These are phyloP conservation scores for Scheffersomyces parashehatae DNA, from an alignment of 1,139 yeast genomes.

Conservation along the genomic window DNA sequence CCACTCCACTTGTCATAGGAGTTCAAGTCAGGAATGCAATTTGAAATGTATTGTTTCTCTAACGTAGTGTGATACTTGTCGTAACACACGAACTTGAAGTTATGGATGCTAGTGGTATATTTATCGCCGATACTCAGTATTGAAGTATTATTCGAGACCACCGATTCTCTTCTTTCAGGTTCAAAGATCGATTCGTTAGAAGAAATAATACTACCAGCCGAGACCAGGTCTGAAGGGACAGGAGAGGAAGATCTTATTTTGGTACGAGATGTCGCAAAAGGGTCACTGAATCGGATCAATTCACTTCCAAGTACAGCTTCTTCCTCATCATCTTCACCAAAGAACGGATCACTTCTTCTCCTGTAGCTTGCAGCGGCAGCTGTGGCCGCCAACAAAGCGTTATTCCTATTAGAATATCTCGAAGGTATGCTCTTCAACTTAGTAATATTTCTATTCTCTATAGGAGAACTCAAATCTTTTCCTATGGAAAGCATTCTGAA, in stretches of 20 bases:
- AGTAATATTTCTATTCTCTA: constrained; percentile 32
- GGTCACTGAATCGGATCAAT: neutral
- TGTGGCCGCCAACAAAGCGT: constrained; percentile 27
- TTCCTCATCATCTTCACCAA: constrained; percentile 1
- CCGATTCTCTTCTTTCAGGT: neutral
- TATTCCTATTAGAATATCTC: constrained; percentile 19
- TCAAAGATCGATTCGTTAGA: constrained; percentile 4
- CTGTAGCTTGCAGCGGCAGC: constrained; percentile 26
- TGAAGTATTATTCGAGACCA: constrained; percentile 3
- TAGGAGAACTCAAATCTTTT: constrained; percentile 35
- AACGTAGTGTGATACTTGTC: constrained; percentile 27
- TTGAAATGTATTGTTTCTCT: constrained; percentile 40
- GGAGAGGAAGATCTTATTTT: neutral
- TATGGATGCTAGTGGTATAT: constrained; percentile 13
- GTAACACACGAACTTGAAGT: constrained; percentile 21
- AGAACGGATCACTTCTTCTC: constrained; percentile 1
- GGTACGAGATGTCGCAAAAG: neutral
- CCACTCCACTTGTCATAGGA: constrained; percentile 45
- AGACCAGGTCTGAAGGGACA: neutral
- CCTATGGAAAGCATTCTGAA: constrained; percentile 36
- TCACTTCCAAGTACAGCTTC: constrained; percentile 3
- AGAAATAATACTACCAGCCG: neutral
- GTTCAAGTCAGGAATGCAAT: constrained; percentile 42
- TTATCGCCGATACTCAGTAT: neutral
- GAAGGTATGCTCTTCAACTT: constrained; percentile 36